These are phyloP conservation scores for Trichophyton equinum DNA, from an alignment of 2,329 filamentous ascomycete species.

Conservation along the genomic window DNA sequence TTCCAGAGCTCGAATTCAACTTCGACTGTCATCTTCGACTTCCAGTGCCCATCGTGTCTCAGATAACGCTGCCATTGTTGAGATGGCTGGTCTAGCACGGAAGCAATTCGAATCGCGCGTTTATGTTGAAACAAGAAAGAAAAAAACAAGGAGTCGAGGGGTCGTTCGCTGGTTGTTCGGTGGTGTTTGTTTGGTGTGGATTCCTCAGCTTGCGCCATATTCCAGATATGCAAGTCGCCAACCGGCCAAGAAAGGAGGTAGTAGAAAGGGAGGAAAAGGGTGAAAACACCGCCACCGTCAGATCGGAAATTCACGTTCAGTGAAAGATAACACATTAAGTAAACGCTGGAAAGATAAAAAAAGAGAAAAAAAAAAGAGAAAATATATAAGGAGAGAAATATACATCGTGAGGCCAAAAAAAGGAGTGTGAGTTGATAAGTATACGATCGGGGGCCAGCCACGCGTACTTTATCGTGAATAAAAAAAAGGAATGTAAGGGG, in stretches of 20 bases:
- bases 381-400: constrained; percentile 2
- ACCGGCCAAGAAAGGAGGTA: not conserved
- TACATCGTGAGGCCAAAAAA: not conserved
- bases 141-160: not conserved
- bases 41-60: not conserved
- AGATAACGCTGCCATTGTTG: not conserved
- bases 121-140: no score
- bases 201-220: not conserved
- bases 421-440: constrained; percentile 8
- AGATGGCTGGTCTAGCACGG: not conserved
- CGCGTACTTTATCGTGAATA: not conserved
- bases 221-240: constrained; percentile 4
- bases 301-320: not conserved
- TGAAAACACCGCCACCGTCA: not conserved
- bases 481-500: not conserved
- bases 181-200: not conserved
- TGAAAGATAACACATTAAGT: constrained; percentile 4
- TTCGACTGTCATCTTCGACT: not conserved
- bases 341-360: constrained; percentile 3
- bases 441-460: not conserved
- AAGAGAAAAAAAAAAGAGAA: constrained; percentile 1
- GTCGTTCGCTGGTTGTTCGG: not conserved
- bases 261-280: not conserved
- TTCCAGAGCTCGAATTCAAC: not conserved
- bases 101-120: not conserved